phyloP scores from a whole-genome alignment of 805 yeast genomes.

The Hanseniaspora occidentalis region DNA sequence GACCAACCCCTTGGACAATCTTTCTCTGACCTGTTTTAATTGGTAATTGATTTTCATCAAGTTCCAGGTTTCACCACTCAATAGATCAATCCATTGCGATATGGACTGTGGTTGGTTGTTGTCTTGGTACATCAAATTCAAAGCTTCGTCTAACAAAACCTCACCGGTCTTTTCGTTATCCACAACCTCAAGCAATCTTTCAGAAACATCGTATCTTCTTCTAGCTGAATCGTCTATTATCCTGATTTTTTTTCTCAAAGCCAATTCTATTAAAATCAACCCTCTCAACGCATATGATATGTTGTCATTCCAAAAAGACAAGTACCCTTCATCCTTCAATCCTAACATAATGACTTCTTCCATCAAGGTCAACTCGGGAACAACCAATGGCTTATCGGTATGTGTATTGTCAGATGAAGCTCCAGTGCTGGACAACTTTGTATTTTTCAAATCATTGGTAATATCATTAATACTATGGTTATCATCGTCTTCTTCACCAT shows the following conservation, averaged over 20 bases:
- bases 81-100: constrained; percentile 83
- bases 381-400: constrained; percentile 21
- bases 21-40: constrained; percentile 91
- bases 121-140: constrained; percentile 78
- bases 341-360: constrained; percentile 93
- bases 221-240: constrained; percentile 89
- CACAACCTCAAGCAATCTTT: constrained; percentile 75
- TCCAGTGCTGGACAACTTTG: not conserved
- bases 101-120: constrained; percentile 55
- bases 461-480: constrained; percentile 3
- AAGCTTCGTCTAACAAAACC: constrained; percentile 84
- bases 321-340: constrained; percentile 89
- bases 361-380: constrained; percentile 80
- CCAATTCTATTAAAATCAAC: constrained; percentile 82
- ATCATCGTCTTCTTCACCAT: constrained; percentile 13
- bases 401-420: constrained; percentile 7
- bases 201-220: constrained; percentile 76
- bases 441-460: not conserved
- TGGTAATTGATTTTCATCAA: constrained; percentile 88
- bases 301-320: constrained; percentile 97
- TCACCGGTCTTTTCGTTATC: constrained; percentile 88
- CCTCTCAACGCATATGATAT: constrained; percentile 94
- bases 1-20: constrained; percentile 91
- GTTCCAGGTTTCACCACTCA: constrained; percentile 97
- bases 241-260: constrained; percentile 78